Base-by-base conservation (phyloP, 441 rosid genomes). In the Populus hybrid region DNA sequence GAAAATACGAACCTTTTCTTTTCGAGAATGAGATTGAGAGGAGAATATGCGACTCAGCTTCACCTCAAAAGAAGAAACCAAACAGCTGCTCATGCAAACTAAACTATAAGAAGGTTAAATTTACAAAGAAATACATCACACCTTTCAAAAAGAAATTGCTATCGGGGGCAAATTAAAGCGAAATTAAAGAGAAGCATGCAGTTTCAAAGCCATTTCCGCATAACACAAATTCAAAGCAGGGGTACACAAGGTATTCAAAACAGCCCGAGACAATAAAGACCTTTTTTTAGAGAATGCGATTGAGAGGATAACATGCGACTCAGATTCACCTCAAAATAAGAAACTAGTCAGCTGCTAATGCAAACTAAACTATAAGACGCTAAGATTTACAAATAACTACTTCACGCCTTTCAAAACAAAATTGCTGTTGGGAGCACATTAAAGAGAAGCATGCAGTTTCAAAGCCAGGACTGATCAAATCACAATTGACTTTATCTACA, bases 401-500 rank as follows among this genome's bases (percentile, higher is more conserved):
- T 75, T 14, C 83, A 86, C 79, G 74, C 80, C 83, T 83, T 76
- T 75, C 73, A 84, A 87, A 80, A 85, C 16, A 87, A 40, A 40
- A 26, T 77, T 82, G 82, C 84, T 81, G 74, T 57, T 66, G 65
- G 38, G 18, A 66, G 64, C 78, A 76, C 28, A 38, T 26, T 40
- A 10, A 40, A 40, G 50, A 40, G 75, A 70, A 79, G 32, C 69
- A 67, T 26, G 71, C 35, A 61, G 75, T 66, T 24, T 40, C 50
- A 40, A 10, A 40, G 50, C 4, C 50, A 40, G 14, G 34, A 64
- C 42, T 36, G 69, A 67, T 74, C 68, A 69, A 70, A 74, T 89
- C 86, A 92, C 38, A 84, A 87, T 53, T 93, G 50, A 40, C 50
- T 40, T 40, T 40, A 81, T 69, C 68, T 85, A 75, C 98, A 94